Evolutionary conservation across 2,329 filamentous ascomycete genomes (phyloP), one percentile per base, ranked within the genome.

Genomic region (Exserohilum rostratum): DNA sequence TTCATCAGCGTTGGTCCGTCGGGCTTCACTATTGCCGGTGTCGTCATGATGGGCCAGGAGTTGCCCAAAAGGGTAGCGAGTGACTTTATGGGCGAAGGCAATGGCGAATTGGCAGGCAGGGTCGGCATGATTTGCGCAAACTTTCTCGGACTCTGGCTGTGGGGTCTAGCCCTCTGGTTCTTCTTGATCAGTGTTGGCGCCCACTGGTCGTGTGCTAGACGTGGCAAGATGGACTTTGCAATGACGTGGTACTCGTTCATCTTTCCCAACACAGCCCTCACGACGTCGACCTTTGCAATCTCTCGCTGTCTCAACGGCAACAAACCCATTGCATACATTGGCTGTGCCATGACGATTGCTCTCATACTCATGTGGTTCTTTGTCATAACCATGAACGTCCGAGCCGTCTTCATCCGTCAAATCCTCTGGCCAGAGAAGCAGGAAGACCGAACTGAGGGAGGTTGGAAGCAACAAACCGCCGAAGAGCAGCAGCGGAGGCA

Each of bases 241-340:
- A 93, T 95, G 89, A 90, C 87, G 1, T 96, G 90, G 87, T 95
- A 88, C 75, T 90, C 86, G 3, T 93, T 93, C 72, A 82, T 93
- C 5, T 93, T 93, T 66, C 90, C 90, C 2, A 91, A 93, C 64
- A 93, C 90, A 0, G 89, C 88, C 0, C 76, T 91, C 55, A 84
- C 83, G 33, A 90, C 87, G 0, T 88, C 90, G 0, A 95, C 90
- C 0, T 87, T 90, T 60, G 84, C 87, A 2, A 83, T 95, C 45
- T 89, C 85, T 0, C 79, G 81, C 9, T 85, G 86, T 0, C 64
- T 80, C 10, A 62, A 74, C 47, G 69, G 73, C 18, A 75, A 74
- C 45, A 61, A 53, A 5, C 82, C 85, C 0, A 83, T 95, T 37
- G 77, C 85, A 37, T 83, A 92, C 9, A 76, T 90, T 29, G 89